Percentiles rank a stretch among this genome's conserved stretches.
These are phyloP conservation scores for Rehmannia glutinosa DNA, from an alignment of 257 asterid species.

Conservation along the genomic window DNA sequence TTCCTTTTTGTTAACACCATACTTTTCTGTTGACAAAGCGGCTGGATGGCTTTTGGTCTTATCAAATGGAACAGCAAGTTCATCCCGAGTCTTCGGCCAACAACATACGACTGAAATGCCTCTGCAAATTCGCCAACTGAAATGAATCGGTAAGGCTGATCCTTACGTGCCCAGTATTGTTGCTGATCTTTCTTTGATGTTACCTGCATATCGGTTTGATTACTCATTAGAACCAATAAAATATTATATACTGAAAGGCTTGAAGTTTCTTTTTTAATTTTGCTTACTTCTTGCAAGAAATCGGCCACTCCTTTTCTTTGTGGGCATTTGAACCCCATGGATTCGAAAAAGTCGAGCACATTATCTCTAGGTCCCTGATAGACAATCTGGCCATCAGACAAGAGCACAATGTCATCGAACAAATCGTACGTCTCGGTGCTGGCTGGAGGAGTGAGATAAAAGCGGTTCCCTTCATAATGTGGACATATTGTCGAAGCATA, in stretches of 20 bases:
- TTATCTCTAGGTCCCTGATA: slow-evolving; percentile 76
- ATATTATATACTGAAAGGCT: too few relatives aligned
- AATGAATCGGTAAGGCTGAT: slow-evolving; percentile 39
- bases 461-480: too few relatives aligned
- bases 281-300: slow-evolving; percentile 68
- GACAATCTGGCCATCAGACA: too few relatives aligned
- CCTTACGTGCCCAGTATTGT: slow-evolving; percentile 59
- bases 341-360: slow-evolving; percentile 56
- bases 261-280: too few relatives aligned
- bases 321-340: slow-evolving; percentile 75
- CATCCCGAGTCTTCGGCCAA: slow-evolving; percentile 51
- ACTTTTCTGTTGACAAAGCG: slow-evolving; percentile 48
- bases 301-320: slow-evolving; percentile 84
- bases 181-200: slow-evolving; percentile 78
- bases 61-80: slow-evolving; percentile 53
- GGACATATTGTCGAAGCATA: too few relatives aligned
- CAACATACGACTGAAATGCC: slow-evolving; percentile 48
- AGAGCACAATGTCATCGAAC: too few relatives aligned
- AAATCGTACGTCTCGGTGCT: too few relatives aligned
- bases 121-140: slow-evolving; percentile 52
- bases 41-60: slow-evolving; percentile 61
- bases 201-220: slow-evolving; percentile 32
- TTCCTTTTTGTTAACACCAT: slow-evolving; percentile 57
- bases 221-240: too few relatives aligned
- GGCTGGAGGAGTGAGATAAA: too few relatives aligned